A percentile compares a stretch with the other conserved stretches of the same genome.
These are phyloP conservation scores for Plasmodium sp. DNA, from an alignment of 169 alveolate genomes.

Conservation along the genomic window DNA sequence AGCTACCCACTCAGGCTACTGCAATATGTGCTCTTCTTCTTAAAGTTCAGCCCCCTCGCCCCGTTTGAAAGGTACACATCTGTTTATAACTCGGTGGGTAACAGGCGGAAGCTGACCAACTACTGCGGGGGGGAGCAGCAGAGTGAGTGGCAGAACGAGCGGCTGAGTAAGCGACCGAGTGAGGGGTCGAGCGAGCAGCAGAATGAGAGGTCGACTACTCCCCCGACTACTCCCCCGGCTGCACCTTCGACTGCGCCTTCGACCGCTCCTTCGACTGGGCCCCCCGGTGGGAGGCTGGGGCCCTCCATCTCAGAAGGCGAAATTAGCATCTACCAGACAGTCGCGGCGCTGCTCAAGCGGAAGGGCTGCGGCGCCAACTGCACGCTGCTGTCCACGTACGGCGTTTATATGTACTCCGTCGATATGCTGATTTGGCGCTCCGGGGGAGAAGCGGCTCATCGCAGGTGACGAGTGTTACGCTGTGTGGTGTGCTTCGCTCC, in stretches of 20 bases:
- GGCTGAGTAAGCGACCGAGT: too few relatives aligned
- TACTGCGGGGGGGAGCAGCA: not conserved
- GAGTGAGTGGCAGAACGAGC: not conserved
- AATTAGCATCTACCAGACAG: not conserved
- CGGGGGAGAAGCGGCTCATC: not conserved
- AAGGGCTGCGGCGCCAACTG: not conserved
- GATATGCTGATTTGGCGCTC: constrained; percentile 5
- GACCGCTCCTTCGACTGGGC: too few relatives aligned
- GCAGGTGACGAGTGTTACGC: not conserved
- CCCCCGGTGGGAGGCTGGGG: not conserved
- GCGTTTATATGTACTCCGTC: constrained; percentile 26
- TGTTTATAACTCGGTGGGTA: constrained; percentile 13
- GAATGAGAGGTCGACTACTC: too few relatives aligned
- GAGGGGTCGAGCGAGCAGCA: too few relatives aligned
- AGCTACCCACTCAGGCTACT: not conserved
- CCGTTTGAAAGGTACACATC: constrained; percentile 57
- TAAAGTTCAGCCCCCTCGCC: constrained; percentile 8
- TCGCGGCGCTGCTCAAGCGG: constrained; percentile 13
- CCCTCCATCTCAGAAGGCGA: constrained; percentile 57
- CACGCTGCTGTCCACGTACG: not conserved
- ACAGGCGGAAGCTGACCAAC: not conserved
- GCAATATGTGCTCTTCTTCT: constrained; percentile 20
- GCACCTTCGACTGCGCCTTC: too few relatives aligned
- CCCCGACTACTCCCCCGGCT: not conserved
- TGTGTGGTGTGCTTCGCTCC: not conserved